Percentiles rank a stretch among this genome's conserved stretches.
These are phyloP conservation scores for Mortierella hygrophila DNA, from an alignment of 192 early-diverging fungal genomes.

Conservation along the genomic window DNA sequence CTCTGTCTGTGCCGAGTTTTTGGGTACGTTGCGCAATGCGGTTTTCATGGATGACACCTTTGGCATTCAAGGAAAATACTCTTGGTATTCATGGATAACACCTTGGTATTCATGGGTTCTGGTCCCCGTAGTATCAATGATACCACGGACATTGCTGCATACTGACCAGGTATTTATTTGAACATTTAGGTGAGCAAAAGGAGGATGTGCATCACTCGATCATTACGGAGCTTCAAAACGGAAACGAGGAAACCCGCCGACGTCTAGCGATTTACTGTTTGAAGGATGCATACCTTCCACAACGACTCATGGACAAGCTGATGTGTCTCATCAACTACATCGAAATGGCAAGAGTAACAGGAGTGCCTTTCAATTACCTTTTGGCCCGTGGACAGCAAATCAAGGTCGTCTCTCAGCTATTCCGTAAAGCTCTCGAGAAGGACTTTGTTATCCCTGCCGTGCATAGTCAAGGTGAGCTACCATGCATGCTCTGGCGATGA, in stretches of 20 bases:
- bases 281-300: conserved; percentile 96
- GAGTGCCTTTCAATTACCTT: conserved; percentile 95
- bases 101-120: too few relatives aligned
- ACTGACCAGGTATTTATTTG: background rate
- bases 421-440: conserved; percentile 84
- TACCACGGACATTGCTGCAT: too few relatives aligned
- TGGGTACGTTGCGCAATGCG: conserved; percentile 64
- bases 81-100: too few relatives aligned
- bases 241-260: conserved; percentile 92
- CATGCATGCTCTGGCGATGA: background rate
- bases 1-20: conserved; percentile 94
- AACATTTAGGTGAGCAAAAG: conserved; percentile 88
- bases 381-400: conserved; percentile 96
- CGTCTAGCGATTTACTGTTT: conserved; percentile 97
- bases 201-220: conserved; percentile 99
- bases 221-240: conserved; percentile 97
- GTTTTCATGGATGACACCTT: background rate
- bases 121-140: too few relatives aligned
- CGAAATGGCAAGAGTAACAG: conserved; percentile 99
- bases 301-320: conserved; percentile 95
- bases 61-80: too few relatives aligned
- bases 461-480: conserved; percentile 74
- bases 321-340: conserved; percentile 98
- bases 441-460: conserved; percentile 92
- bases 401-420: conserved; percentile 98